A percentile compares a stretch with the other conserved stretches of the same genome.
Evolutionary conservation across 2,329 filamentous ascomycete species (phyloP).

Genomic region (Neonectria punicea): DNA sequence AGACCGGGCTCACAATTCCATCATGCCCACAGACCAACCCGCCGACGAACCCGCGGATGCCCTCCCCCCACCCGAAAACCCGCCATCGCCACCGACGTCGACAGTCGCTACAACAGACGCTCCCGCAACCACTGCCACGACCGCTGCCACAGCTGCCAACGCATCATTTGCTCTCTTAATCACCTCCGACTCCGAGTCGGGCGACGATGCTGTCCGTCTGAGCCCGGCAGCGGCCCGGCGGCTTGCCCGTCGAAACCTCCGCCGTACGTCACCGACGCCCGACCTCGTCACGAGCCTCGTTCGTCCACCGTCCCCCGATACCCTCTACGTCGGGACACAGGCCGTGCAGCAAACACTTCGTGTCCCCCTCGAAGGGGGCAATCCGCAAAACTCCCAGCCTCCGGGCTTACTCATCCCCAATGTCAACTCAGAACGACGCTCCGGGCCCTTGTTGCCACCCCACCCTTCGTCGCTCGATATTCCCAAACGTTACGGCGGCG

Average conservation of each 20-base stretch:
- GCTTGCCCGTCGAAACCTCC: conserved; percentile 50
- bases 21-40: conserved; percentile 20
- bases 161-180: conserved; percentile 23
- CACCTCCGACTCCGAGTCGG: conserved; percentile 47
- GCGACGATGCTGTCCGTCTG: conserved; percentile 50
- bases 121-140: conserved; percentile 17
- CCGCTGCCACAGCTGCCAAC: conserved; percentile 11
- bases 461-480: conserved; percentile 54
- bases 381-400: conserved; percentile 26
- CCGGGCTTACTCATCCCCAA: conserved; percentile 35
- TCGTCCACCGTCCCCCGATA: conserved; percentile 51
- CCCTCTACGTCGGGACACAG: conserved; percentile 46
- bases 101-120: conserved; percentile 13
- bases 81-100: conserved; percentile 28
- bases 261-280: conserved; percentile 50
- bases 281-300: conserved; percentile 54
- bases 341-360: conserved; percentile 38
- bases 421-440: conserved; percentile 43
- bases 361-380: conserved; percentile 26
- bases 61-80: conserved; percentile 18
- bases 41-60: conserved; percentile 2
- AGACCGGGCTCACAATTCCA: not conserved
- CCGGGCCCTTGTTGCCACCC: conserved; percentile 49
- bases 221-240: conserved; percentile 50
- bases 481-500: conserved; percentile 51